Base-by-base conservation (phyloP, 2,329 filamentous ascomycete genomes). In the Fusarium phyllophilum region DNA sequence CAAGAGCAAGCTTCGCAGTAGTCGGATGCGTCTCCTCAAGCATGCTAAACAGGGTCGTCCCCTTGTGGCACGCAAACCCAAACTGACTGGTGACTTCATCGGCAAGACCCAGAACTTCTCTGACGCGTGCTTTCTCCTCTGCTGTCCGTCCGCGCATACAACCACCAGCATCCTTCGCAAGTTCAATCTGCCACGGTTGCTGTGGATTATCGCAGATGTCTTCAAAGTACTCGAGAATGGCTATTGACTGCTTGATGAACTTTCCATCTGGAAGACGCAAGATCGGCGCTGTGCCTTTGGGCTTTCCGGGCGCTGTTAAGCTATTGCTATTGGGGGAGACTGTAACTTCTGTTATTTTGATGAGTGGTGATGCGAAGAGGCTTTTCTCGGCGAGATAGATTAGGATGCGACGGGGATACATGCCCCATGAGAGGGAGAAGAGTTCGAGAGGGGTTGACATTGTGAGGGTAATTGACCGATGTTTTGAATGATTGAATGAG, bases 201-300 rank as follows among this genome's bases (percentile, higher is more conserved):
- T 59, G 42, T 0, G 74, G 74, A 4, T 62, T 6, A 17, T 72
- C 49, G n/a, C 74, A 76, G 1, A 68, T 73, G 7, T 75, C 74
- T 22, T 76, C 74, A 3, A 76, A 46, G 12, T 76, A 76, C 3
- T 66, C 62, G 4, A 76, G 29, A 7, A 75, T 76, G 7, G 74
- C 60, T 4, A 76, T 22, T 0, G 74, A 76, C 36, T 76, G 65
- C 15, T 68, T 76, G 60, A 76, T 76, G 14, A 75, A 76, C 1
- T 48, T 41, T 6, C 74, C 71, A 5, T 76, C 68, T 3, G 71
- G 65, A 1, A 76, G 65, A 6, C 62, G 61, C 3, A 76, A 41
- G 1, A 76, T 42, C 1, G 74, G 74, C 4, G 51, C 61, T 7
- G 64, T 62, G 1, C 74, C 74, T 6, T 26, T 31, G 10, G 74